Base-by-base conservation (phyloP, 2,329 filamentous ascomycete species). In the Fusarium citri region DNA sequence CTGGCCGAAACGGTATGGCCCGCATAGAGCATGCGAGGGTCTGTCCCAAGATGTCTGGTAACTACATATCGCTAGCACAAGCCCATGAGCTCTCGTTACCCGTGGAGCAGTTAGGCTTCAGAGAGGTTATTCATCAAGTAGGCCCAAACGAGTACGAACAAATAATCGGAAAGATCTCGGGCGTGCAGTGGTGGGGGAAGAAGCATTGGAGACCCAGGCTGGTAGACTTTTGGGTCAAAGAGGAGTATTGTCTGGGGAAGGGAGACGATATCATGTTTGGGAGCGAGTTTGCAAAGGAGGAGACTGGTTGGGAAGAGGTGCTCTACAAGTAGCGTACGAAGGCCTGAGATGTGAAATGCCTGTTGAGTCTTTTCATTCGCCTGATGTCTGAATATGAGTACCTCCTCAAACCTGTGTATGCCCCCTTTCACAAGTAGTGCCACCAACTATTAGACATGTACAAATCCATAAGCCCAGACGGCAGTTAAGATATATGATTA, bases 391-490 rank as follows among this genome's bases (percentile, higher is more conserved):
- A n/a, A 37, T 6, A 37, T 4, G 16, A 37, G 34, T n/a, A 4
- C 3, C 18, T 37, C 18, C 0, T 37, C 6, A 7, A 37, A n/a
- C 0, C 6, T 37, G 34, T 1, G 6, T 0, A 37, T n/a, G 2
- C 18, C 0, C 10, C 18, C 18, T 12, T 37, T n/a, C 10, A n/a
- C 10, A 12, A n/a, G 0, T 12, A 37, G 34, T n/a, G 0, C 10
- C 2, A 37, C 18, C 6, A 7, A 7, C 18, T 37, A n/a, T 12
- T 5, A 37, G 6, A 37, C 34, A 37, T 37, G 34, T n/a, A 37
- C 0, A 37, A 7, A 7, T 12, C 9, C 18, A 37, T 37, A 11
- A 37, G 16, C 9, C 9, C 3, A 11, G 31, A 37, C 0, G 16
- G 31, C 31, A 37, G 16, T 6, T 37, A 0, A 11, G 16, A 37